Base-by-base conservation (phyloP, 805 yeast species). In the Wickerhamiella australiensis region DNA sequence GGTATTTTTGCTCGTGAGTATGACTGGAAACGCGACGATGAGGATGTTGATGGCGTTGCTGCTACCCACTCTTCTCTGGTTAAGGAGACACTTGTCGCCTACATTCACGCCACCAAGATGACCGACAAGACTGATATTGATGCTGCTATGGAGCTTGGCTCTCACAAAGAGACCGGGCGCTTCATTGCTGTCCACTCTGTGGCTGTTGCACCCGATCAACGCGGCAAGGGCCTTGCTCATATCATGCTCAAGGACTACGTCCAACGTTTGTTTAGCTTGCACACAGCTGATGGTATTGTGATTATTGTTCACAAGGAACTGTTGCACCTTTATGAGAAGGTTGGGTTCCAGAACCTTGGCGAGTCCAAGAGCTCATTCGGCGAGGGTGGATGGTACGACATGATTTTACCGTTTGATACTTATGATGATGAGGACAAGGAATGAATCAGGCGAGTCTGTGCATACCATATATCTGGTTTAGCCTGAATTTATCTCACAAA, bases 191-290 rank as follows among this genome's bases (percentile, higher is more conserved):
- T 90, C 45, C 97, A 92, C 64, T 78, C 92, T 3, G 68, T 90
- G 21, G 88, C 79, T 2, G 77, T 92, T 23, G 78, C 78, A 57
- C 84, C 87, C 20, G 77, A 78, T 36, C 85, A 78, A 73, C 85
- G 81, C 63, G 85, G 88, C 52, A 76, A 79, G 65, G 85, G 84
- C 61, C 70, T 92, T 52, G 97, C 94, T 7, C 77, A 94, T 12
- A 69, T 87, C 52, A 68, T 90, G 60, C 66, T 90, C 59, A 86
- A 83, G 57, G 98, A 90, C 66, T 92, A 85, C 67, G 75, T 88
- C 53, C 96, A 92, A 65, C 85, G 90, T 61, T 69, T 90, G 65
- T 77, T 85, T 45, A 86, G 86, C 63, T 94, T 87, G 63, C 85
- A 80, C 57, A 79, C 86, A 53, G 96, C 92, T 42, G 84, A 79